Evolutionary conservation across 768 basidiomycete species (phyloP).

Genomic region (Trametes maxima): DNA sequence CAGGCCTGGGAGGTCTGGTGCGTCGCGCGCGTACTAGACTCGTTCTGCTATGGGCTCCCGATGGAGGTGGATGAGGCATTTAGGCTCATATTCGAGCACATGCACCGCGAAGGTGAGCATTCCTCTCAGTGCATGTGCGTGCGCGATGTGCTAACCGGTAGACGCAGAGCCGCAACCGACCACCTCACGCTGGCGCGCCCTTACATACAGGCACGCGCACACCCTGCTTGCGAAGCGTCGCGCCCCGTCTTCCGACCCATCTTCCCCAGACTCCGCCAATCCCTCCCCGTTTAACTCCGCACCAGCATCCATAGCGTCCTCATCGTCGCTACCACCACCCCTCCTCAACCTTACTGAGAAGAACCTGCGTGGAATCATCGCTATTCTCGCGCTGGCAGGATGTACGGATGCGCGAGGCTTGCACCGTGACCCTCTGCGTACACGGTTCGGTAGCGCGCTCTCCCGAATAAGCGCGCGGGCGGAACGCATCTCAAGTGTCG

Average conservation of each 20-base stretch:
- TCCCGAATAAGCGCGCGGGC: slow-evolving; percentile 33
- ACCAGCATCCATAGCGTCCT: slow-evolving; percentile 20
- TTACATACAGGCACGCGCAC: slow-evolving; percentile 37
- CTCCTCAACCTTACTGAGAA: slow-evolving; percentile 24
- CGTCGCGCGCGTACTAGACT: slow-evolving; percentile 33
- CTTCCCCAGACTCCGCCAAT: slow-evolving; percentile 23
- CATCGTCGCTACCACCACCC: slow-evolving; percentile 18
- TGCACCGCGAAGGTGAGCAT: slow-evolving; percentile 35
- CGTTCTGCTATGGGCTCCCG: slow-evolving; percentile 38
- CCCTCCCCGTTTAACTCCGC: slow-evolving; percentile 29
- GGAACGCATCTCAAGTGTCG: slow-evolving; percentile 29
- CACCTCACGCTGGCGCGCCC: slow-evolving; percentile 39
- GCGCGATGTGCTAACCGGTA: background rate
- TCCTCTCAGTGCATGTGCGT: background rate
- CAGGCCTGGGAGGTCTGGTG: slow-evolving; percentile 42
- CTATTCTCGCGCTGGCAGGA: slow-evolving; percentile 36
- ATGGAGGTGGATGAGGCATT: slow-evolving; percentile 34
- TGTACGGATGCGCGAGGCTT: slow-evolving; percentile 33
- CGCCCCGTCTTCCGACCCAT: slow-evolving; percentile 4
- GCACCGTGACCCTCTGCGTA: slow-evolving; percentile 33
- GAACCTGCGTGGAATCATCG: slow-evolving; percentile 36
- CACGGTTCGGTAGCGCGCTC: slow-evolving; percentile 34
- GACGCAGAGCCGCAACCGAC: slow-evolving; percentile 39
- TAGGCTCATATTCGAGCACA: slow-evolving; percentile 33
- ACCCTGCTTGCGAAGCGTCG: slow-evolving; percentile 21